phyloP scores from a whole-genome alignment of 768 basidiomycete species.

The Phaeolepiota aurea region DNA sequence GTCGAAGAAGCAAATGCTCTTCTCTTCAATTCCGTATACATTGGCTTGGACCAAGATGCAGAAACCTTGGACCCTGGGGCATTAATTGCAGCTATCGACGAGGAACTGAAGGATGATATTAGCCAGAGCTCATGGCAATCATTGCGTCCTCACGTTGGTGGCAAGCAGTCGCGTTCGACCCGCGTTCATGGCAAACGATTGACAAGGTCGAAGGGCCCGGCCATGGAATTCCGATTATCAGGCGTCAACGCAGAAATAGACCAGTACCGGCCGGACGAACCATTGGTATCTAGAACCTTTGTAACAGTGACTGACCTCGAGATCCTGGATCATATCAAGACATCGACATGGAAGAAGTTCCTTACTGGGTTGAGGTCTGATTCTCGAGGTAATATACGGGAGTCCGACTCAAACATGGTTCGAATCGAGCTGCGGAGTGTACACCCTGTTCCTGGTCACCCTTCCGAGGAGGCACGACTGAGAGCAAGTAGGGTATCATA shows the following conservation, averaged over 20 bases:
- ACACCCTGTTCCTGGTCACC: conserved; percentile 58
- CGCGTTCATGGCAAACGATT: conserved; percentile 52
- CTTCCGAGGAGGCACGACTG: conserved; percentile 70
- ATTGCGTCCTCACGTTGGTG: conserved; percentile 42
- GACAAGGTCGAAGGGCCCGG: conserved; percentile 65
- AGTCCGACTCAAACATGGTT: conserved; percentile 93
- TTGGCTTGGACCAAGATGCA: conserved; percentile 77
- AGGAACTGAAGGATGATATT: conserved; percentile 71
- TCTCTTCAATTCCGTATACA: conserved; percentile 91
- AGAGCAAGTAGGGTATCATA: conserved; percentile 40
- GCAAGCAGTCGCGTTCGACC: conserved; percentile 29
- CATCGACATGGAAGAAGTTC: conserved; percentile 98
- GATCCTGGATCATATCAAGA: conserved; percentile 96
- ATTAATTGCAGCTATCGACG: conserved; percentile 86
- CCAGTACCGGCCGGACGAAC: conserved; percentile 44
- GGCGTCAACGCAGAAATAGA: conserved; percentile 63
- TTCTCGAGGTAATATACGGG: conserved; percentile 79
- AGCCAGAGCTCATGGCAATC: conserved; percentile 91
- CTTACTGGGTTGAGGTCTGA: conserved; percentile 80
- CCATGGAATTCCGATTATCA: conserved; percentile 76
- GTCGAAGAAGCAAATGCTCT: conserved; percentile 66
- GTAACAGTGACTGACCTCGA: conserved; percentile 68
- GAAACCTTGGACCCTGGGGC: conserved; percentile 69
- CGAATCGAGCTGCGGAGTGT: conserved; percentile 72
- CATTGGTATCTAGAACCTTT: conserved; percentile 57